Evolutionary conservation across 78 protist species (phyloP).

Genomic region (Guillardia theta): DNA sequence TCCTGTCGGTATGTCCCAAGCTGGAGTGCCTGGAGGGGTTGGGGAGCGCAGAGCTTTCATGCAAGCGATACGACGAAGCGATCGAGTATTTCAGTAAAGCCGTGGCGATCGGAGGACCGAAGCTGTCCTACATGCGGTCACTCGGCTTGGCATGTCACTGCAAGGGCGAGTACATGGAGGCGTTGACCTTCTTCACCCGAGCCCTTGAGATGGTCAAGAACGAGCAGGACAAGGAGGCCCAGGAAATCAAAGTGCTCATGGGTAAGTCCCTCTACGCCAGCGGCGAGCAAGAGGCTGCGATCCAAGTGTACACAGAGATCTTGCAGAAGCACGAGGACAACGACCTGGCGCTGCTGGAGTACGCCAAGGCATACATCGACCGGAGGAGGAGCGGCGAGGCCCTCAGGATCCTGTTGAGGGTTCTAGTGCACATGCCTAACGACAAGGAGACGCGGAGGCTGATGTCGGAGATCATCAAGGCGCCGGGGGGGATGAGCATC

Average conservation of each 20-base stretch:
- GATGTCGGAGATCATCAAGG: neutral
- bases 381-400: neutral
- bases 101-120: no score
- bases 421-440: neutral
- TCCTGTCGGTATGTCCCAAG: neutral
- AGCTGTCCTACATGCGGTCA: no score
- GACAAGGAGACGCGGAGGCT: neutral
- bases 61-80: neutral
- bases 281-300: slow-evolving; percentile 1
- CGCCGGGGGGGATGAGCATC: neutral
- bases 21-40: neutral
- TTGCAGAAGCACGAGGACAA: neutral
- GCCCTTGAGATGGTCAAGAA: no score
- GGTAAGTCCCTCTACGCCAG: neutral
- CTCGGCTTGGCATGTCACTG: no score
- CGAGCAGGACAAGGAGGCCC: no score
- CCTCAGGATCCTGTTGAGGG: neutral
- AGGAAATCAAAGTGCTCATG: no score
- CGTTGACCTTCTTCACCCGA: no score
- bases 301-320: neutral
- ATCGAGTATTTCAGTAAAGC: neutral
- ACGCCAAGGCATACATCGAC: slow-evolving; percentile 19
- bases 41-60: neutral
- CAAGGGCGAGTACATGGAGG: no score
- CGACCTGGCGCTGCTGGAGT: neutral